Evolutionary conservation across 2,329 filamentous ascomycete species (phyloP).

Genomic region (Ascochyta rabiei): DNA sequence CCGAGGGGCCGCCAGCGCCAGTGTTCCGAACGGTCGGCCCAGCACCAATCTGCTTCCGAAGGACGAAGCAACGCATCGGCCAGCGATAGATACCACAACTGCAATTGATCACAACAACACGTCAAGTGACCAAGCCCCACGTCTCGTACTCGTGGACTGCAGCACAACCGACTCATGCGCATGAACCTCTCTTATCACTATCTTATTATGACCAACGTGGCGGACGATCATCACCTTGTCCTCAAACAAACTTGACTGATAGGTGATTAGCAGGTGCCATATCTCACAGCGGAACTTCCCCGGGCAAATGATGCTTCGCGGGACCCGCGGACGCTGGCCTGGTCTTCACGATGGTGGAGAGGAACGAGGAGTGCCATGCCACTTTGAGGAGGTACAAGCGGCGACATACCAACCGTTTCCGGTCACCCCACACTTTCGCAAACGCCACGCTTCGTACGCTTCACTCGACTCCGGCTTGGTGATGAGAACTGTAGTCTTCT

Average conservation of each 20-base stretch:
- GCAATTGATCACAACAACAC: conserved; percentile 26
- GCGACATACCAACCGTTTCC: conserved; percentile 26
- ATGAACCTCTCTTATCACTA: conserved; percentile 30
- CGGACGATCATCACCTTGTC: conserved; percentile 14
- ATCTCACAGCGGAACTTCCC: conserved; percentile 2
- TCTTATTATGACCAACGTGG: conserved; percentile 23
- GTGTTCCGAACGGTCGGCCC: conserved; percentile 20
- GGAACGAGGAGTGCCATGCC: conserved; percentile 10
- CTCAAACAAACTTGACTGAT: conserved; percentile 8
- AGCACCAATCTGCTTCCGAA: conserved; percentile 23
- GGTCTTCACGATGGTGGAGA: conserved; percentile 10
- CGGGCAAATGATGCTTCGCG: conserved; percentile 11
- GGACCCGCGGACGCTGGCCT: conserved; percentile 5
- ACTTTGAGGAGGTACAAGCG: conserved; percentile 40
- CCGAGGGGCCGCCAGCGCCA: conserved; percentile 11
- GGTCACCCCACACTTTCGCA: conserved; percentile 37
- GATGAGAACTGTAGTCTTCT: conserved; percentile 9
- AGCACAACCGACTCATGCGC: conserved; percentile 11
- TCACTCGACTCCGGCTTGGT: conserved; percentile 1
- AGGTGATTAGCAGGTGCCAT: conserved; percentile 10
- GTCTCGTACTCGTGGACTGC: conserved; percentile 30
- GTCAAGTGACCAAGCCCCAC: conserved; percentile 34
- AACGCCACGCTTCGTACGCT: conserved; percentile 21
- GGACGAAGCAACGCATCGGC: conserved; percentile 29
- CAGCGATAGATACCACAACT: conserved; percentile 37